A percentile compares a stretch with the other conserved stretches of the same genome.
Conservation (phyloP, 177 flowering plant genomes). For the Vitis hybrid region DNA sequence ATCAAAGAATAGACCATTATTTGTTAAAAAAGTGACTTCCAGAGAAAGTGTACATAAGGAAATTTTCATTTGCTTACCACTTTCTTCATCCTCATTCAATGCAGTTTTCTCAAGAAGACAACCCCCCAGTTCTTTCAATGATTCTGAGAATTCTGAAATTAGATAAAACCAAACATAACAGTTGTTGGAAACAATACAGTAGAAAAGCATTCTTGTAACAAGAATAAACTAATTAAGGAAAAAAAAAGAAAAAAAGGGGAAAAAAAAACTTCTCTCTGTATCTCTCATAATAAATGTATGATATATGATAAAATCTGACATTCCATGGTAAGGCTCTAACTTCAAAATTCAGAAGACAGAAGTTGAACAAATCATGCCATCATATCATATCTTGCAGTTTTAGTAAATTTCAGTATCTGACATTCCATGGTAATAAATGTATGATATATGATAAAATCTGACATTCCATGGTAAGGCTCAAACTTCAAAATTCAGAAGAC, state of each 20-base stretch:
- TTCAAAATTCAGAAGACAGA: not conserved
- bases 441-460: too few species aligned
- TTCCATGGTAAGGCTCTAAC: too few species aligned
- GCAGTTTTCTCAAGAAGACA: conserved; percentile 88
- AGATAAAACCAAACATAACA: conserved; percentile 8
- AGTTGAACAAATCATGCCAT: not conserved
- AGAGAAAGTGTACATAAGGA: not conserved
- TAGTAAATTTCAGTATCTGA: not conserved
- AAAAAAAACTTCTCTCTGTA: too few species aligned
- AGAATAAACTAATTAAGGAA: not conserved
- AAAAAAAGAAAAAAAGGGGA: not conserved
- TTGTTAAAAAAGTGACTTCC: too few species aligned
- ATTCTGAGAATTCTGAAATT: conserved; percentile 81
- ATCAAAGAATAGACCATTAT: too few species aligned
- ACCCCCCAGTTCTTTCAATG: conserved; percentile 78
- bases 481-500: not conserved
- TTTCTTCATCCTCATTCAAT: conserved; percentile 81
- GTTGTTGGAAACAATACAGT: not conserved
- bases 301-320: too few species aligned
- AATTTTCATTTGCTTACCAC: conserved; percentile 44
- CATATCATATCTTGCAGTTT: not conserved
- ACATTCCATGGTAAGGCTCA: too few species aligned
- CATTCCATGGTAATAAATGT: not conserved
- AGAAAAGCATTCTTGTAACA: not conserved
- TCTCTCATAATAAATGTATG: too few species aligned